Evolutionary conservation across 441 rosid genomes (phyloP).

Genomic region (Isatis lusitanica): DNA sequence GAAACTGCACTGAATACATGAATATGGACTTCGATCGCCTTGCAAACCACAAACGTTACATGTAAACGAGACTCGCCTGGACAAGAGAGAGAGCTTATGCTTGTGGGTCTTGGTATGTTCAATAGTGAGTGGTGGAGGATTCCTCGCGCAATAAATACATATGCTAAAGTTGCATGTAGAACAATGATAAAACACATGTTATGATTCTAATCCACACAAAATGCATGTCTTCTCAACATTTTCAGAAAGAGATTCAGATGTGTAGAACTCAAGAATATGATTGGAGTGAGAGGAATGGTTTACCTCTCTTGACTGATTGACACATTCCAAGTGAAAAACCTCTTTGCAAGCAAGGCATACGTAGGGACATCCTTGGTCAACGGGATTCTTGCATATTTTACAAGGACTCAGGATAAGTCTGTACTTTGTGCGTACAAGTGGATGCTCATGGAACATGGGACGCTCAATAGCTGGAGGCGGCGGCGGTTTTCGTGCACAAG

Average conservation of each 20-base stretch:
- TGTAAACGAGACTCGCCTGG: background rate
- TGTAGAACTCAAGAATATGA: background rate
- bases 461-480: background rate
- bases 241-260: background rate
- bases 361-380: background rate
- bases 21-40: background rate
- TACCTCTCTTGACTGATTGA: background rate
- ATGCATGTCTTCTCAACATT: background rate
- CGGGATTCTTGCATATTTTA: background rate
- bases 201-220: background rate
- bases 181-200: background rate
- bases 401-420: background rate
- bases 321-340: background rate
- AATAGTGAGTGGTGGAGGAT: background rate
- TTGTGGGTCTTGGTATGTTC: background rate
- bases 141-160: background rate
- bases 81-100: background rate
- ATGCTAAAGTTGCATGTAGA: background rate
- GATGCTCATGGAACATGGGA: slow-evolving; percentile 1
- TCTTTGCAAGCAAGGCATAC: background rate
- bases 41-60: background rate
- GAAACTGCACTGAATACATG: background rate
- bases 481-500: background rate
- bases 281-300: background rate
- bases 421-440: background rate